Evolutionary conservation across 1,284 basidiomycete genomes (phyloP).

Genomic region (Hymenochaete sp.): DNA sequence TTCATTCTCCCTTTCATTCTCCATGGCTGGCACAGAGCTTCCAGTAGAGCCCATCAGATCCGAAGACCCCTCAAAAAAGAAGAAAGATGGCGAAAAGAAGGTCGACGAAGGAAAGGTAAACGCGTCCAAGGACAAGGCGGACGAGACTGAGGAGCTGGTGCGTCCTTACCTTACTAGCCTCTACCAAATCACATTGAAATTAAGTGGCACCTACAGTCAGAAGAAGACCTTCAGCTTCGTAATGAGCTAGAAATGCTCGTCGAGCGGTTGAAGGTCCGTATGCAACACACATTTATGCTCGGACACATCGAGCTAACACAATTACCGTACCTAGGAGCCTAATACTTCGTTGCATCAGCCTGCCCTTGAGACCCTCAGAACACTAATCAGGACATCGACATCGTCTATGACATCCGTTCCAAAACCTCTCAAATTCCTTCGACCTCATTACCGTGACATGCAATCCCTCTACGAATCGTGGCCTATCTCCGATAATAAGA

Average conservation of each 20-base stretch:
- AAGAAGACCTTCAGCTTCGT: conserved; percentile 93
- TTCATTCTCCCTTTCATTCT: background rate
- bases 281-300: conserved; percentile 9
- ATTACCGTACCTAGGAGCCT: conserved; percentile 57
- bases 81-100: conserved; percentile 27
- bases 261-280: conserved; percentile 78
- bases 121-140: conserved; percentile 39
- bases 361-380: conserved; percentile 90
- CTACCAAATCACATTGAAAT: background rate
- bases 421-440: conserved; percentile 97
- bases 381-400: conserved; percentile 92
- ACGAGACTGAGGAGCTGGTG: conserved; percentile 81
- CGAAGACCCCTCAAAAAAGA: conserved; percentile 64
- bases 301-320: background rate
- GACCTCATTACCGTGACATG: conserved; percentile 89
- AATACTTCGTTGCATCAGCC: conserved; percentile 81
- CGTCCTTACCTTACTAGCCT: conserved; percentile 18
- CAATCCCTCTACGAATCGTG: conserved; percentile 78
- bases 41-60: conserved; percentile 40
- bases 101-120: conserved; percentile 36
- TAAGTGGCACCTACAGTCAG: conserved; percentile 49
- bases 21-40: conserved; percentile 12
- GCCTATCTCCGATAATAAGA: conserved; percentile 75
- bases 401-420: conserved; percentile 99
- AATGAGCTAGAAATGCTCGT: conserved; percentile 97